Percentiles rank a stretch among this genome's conserved stretches.
Evolutionary conservation across 352 stramenopile species (phyloP).

Genomic region (Blastocystis sp.): DNA sequence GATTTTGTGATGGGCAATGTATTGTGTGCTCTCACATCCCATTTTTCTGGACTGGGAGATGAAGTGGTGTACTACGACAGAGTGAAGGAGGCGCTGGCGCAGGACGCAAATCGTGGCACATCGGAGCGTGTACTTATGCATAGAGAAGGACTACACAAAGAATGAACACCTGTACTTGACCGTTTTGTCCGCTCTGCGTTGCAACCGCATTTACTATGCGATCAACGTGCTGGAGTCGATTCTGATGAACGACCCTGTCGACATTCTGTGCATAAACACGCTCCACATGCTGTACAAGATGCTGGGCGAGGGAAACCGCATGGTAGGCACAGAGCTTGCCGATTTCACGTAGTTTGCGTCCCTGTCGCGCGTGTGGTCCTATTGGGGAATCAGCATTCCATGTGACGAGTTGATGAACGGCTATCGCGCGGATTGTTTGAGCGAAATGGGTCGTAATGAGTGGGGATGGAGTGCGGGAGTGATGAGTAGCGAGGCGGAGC

Average conservation of each 20-base stretch:
- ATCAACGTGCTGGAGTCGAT: conserved; percentile 41
- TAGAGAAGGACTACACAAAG: conserved; percentile 40
- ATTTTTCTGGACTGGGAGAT: conserved; percentile 27
- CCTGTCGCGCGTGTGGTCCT: conserved; percentile 22
- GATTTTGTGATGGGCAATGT: conserved; percentile 55
- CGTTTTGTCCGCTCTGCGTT: background rate
- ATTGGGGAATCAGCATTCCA: conserved; percentile 14
- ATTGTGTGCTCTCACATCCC: background rate
- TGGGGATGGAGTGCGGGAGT: background rate
- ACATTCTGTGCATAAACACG: conserved; percentile 30
- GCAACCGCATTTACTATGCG: conserved; percentile 23
- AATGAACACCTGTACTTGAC: conserved; percentile 37
- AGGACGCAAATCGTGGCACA: conserved; percentile 1
- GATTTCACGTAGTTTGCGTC: background rate
- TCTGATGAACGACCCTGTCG: conserved; percentile 31
- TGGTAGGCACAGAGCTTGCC: background rate
- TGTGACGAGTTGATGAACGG: conserved; percentile 28
- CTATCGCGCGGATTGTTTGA: conserved; percentile 2
- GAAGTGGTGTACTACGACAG: background rate
- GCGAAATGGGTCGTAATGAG: background rate
- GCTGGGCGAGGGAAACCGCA: background rate
- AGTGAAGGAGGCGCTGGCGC: conserved; percentile 8
- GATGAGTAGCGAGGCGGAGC: conserved; percentile 1
- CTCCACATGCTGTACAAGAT: conserved; percentile 8
- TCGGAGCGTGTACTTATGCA: background rate